A percentile compares a stretch with the other conserved stretches of the same genome.
Evolutionary conservation across 768 basidiomycete species (phyloP).

Genomic region (Tubosaeta brunneosetosa): DNA sequence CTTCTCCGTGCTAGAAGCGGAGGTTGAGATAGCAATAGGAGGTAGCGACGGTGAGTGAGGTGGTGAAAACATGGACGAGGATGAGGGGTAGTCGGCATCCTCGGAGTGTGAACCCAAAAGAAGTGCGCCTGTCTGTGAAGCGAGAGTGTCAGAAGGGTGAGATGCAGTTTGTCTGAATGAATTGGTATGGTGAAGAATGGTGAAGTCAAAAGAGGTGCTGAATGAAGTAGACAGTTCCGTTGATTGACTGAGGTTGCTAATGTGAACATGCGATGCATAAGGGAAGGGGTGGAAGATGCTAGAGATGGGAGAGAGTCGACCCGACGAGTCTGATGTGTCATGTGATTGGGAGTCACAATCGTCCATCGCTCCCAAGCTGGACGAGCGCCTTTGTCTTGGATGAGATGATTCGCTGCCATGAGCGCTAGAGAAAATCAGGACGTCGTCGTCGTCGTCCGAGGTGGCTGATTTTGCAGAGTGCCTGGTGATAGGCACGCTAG

Average conservation of each 20-base stretch:
- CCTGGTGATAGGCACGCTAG: conserved; percentile 16
- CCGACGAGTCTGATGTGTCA: conserved; percentile 6
- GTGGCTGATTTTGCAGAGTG: conserved; percentile 16
- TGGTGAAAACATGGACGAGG: conserved; percentile 7
- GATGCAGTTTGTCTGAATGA: conserved; percentile 19
- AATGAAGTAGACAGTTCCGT: conserved; percentile 16
- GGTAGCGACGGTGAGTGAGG: conserved; percentile 13
- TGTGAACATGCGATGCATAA: conserved; percentile 10
- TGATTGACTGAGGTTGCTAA: conserved; percentile 12
- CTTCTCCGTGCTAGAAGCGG: conserved; percentile 50
- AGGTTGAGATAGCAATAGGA: conserved; percentile 2
- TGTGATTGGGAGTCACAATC: conserved; percentile 26
- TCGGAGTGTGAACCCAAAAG: conserved; percentile 3
- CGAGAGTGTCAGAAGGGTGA: conserved; percentile 14
- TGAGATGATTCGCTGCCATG: conserved; percentile 15
- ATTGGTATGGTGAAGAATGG: conserved; percentile 23
- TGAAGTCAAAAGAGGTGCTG: conserved; percentile 27
- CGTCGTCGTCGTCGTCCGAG: conserved; percentile 46
- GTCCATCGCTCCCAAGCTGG: conserved; percentile 44
- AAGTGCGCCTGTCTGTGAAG: conserved; percentile 7
- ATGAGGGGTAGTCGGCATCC: conserved; percentile 4
- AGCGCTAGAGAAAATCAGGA: conserved; percentile 47
- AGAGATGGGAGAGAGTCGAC: conserved; percentile 23
- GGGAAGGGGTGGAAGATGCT: conserved; percentile 16
- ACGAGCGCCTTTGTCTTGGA: conserved; percentile 38